These are phyloP conservation scores for Penicilliopsis zonata DNA, from an alignment of 495 filamentous ascomycete genomes.

Conservation along the genomic window DNA sequence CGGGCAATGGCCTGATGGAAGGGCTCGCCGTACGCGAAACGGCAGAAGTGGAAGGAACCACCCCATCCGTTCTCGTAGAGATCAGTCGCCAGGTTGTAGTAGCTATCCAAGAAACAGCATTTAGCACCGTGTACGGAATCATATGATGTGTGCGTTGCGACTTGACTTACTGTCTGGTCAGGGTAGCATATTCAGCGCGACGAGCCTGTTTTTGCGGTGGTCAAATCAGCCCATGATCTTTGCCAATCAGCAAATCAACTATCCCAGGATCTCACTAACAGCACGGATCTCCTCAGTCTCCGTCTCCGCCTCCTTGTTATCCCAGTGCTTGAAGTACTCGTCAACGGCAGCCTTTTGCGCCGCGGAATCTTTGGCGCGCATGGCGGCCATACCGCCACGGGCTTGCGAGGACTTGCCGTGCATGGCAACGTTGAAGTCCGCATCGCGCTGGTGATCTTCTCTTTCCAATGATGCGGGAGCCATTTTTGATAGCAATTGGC, in stretches of 20 bases:
- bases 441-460: constrained; percentile 83
- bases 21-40: constrained; percentile 76
- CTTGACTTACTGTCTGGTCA: constrained; percentile 76
- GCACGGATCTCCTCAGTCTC: constrained; percentile 78
- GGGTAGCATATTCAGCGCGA: constrained; percentile 81
- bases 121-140: constrained; percentile 7
- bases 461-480: constrained; percentile 62
- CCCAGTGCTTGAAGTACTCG: constrained; percentile 99
- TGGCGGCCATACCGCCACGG: constrained; percentile 63
- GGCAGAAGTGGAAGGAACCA: constrained; percentile 94
- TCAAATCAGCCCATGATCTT: constrained; percentile 2
- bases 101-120: constrained; percentile 35
- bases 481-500: constrained; percentile 39
- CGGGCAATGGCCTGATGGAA: constrained; percentile 92
- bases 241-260: no score
- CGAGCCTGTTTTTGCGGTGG: constrained; percentile 47
- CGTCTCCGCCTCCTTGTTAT: constrained; percentile 67
- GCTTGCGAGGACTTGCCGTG: constrained; percentile 74
- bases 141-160: neutral
- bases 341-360: constrained; percentile 86
- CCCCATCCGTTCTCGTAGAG: constrained; percentile 98
- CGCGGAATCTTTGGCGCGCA: constrained; percentile 69
- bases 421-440: constrained; percentile 81
- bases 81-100: constrained; percentile 97
- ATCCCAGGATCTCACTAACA: no score